phyloP scores from a whole-genome alignment of 176 grass and related monocot genomes.

The Musa beccarii region DNA sequence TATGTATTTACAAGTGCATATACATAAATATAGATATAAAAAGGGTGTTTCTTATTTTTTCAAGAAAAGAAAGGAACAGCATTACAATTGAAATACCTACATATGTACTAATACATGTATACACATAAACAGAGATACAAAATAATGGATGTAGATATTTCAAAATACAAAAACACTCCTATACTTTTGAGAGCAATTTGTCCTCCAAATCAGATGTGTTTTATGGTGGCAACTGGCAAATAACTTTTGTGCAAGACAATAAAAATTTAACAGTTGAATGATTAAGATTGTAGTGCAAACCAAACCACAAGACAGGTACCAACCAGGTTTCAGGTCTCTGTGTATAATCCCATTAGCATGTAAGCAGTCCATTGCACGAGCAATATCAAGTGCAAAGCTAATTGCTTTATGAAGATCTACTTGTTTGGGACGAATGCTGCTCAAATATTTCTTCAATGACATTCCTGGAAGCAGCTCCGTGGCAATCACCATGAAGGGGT shows the following conservation, averaged over 20 bases:
- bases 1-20: too few relatives aligned
- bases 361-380: conserved; percentile 47
- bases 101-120: too few relatives aligned
- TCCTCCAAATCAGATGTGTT: neutral
- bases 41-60: too few relatives aligned
- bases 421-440: conserved; percentile 33
- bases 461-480: conserved; percentile 38
- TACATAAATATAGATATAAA: too few relatives aligned
- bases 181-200: too few relatives aligned
- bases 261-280: neutral
- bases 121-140: too few relatives aligned
- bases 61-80: too few relatives aligned
- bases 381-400: conserved; percentile 44
- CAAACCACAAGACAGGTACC: conserved; percentile 4
- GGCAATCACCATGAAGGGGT: conserved; percentile 50
- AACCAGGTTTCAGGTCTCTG: conserved; percentile 45
- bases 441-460: conserved; percentile 48
- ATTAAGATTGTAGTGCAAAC: neutral
- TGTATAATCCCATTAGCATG: conserved; percentile 58
- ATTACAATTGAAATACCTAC: too few relatives aligned
- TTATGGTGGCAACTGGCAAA: neutral
- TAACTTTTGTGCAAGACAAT: neutral
- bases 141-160: too few relatives aligned
- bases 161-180: too few relatives aligned
- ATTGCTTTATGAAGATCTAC: conserved; percentile 34